Percentiles rank a stretch among this genome's conserved stretches.
These are phyloP conservation scores for Dictyophora rubrovolvata DNA, from an alignment of 768 basidiomycete genomes.

Conservation along the genomic window DNA sequence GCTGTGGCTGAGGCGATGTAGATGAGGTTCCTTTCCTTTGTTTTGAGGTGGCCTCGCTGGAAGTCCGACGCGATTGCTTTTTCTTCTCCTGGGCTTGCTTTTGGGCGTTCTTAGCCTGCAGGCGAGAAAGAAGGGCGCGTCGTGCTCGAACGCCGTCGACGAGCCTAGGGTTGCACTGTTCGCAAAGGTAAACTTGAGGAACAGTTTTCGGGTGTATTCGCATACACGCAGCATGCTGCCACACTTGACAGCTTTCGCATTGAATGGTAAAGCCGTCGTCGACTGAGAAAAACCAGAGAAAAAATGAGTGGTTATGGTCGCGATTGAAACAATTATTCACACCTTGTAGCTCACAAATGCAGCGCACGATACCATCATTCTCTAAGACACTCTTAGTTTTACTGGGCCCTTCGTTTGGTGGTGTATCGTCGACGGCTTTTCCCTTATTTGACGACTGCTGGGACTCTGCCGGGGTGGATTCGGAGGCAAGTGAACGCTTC, in stretches of 20 bases:
- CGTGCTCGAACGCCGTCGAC: slow-evolving; percentile 36
- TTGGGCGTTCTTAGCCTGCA: neutral
- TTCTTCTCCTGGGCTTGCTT: neutral
- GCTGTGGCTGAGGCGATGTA: no score
- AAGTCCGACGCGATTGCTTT: neutral
- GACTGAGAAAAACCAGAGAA: slow-evolving; percentile 2
- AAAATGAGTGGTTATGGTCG: neutral
- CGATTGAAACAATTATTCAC: neutral
- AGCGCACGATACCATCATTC: neutral
- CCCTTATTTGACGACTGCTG: neutral
- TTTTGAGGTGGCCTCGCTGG: no score
- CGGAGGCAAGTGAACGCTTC: neutral
- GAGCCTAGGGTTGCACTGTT: slow-evolving; percentile 45
- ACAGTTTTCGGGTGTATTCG: slow-evolving; percentile 28
- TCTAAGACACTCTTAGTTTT: neutral
- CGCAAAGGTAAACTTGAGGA: slow-evolving; percentile 72
- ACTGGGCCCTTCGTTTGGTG: neutral
- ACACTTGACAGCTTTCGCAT: slow-evolving; percentile 72
- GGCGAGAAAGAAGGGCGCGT: neutral
- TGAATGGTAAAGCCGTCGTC: slow-evolving; percentile 84
- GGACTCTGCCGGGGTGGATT: neutral
- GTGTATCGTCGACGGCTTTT: neutral
- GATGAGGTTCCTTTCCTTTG: no score
- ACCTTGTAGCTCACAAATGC: neutral
- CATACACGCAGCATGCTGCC: no score